Conservation (phyloP, 2,329 filamentous ascomycete species). For the Aciculosporium take region DNA sequence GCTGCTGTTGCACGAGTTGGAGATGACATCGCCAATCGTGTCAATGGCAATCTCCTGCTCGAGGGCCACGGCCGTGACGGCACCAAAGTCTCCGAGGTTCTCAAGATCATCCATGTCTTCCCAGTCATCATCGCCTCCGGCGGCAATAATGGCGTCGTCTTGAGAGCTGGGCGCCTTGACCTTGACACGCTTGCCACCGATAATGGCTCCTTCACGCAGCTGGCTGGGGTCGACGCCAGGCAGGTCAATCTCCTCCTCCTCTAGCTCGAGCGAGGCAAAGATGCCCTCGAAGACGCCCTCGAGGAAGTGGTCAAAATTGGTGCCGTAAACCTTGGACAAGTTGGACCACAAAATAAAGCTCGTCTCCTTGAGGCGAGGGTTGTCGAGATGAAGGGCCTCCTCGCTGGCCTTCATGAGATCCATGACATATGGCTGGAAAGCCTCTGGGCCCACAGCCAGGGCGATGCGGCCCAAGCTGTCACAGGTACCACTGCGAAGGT, state of each 20-base stretch:
- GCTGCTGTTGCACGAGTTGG: conserved; percentile 66
- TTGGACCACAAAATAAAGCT: conserved; percentile 96
- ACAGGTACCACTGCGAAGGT: conserved; percentile 76
- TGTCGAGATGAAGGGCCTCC: conserved; percentile 75
- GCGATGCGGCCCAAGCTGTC: conserved; percentile 93
- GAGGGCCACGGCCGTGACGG: conserved; percentile 76
- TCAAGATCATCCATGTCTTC: conserved; percentile 66
- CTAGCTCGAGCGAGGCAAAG: conserved; percentile 71
- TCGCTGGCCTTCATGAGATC: conserved; percentile 87
- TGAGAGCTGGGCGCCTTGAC: conserved; percentile 44
- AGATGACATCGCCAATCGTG: conserved; percentile 83
- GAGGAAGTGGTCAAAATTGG: conserved; percentile 67
- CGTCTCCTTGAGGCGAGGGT: conserved; percentile 84
- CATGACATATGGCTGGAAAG: conserved; percentile 83
- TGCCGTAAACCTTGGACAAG: conserved; percentile 84
- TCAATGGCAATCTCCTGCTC: conserved; percentile 97
- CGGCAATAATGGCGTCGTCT: conserved; percentile 39
- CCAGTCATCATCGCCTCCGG: conserved; percentile 37
- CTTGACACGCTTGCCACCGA: conserved; percentile 76
- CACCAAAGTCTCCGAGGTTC: conserved; percentile 70
- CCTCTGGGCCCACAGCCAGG: conserved; percentile 66
- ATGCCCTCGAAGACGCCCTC: conserved; percentile 66
- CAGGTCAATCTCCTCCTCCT: conserved; percentile 75
- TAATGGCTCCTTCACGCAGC: conserved; percentile 59
- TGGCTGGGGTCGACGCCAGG: conserved; percentile 43